Conservation (phyloP, 129 eudicot genomes). For the Sambucus nigra region DNA sequence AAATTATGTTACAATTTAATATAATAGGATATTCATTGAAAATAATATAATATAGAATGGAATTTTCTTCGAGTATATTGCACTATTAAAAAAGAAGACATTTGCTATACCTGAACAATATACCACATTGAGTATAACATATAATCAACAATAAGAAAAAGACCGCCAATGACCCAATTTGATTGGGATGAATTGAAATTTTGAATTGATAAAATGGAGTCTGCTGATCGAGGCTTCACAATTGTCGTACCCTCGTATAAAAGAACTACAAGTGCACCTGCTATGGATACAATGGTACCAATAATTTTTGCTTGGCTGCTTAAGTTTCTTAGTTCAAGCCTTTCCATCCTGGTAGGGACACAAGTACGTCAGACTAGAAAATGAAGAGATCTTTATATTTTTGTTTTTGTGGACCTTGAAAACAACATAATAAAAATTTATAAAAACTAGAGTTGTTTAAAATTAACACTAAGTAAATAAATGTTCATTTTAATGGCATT, state of each 20-base stretch:
- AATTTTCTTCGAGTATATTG: too few species aligned
- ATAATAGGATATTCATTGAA: too few species aligned
- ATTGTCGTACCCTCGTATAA: constrained; percentile 17
- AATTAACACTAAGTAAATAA: too few species aligned
- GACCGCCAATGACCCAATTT: constrained; percentile 16
- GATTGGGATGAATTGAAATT: not conserved
- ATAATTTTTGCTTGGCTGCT: constrained; percentile 21
- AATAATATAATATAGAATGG: too few species aligned
- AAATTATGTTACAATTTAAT: too few species aligned
- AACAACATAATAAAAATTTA: too few species aligned
- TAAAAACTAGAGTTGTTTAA: too few species aligned
- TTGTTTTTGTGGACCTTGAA: too few species aligned
- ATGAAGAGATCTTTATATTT: too few species aligned
- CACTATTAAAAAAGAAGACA: too few species aligned
- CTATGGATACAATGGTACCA: constrained; percentile 13
- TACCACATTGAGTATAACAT: not conserved
- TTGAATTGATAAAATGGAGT: not conserved
- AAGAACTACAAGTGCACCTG: constrained; percentile 17
- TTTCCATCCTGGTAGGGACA: constrained; percentile 24
- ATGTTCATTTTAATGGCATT: too few species aligned
- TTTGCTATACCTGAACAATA: constrained; percentile 3
- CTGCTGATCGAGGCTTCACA: not conserved
- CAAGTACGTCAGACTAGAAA: too few species aligned
- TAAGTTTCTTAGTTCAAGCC: constrained; percentile 3
- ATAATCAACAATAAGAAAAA: not conserved